Conservation (phyloP, 768 basidiomycete genomes). For the Lactifluus piperatus region DNA sequence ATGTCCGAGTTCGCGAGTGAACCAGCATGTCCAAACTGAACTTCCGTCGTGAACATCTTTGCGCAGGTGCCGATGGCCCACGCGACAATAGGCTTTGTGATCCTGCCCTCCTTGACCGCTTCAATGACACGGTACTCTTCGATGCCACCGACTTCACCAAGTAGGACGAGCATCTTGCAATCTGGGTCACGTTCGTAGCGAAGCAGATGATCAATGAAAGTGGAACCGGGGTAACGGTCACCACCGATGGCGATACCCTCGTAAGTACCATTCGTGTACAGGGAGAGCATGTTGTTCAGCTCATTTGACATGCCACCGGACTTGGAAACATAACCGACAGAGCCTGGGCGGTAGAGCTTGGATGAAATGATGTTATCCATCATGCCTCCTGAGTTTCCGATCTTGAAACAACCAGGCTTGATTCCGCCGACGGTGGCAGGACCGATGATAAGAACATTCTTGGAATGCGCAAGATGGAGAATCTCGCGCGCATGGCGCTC, state of each 20-base stretch:
- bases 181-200: conserved; percentile 96
- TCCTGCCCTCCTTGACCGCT: conserved; percentile 85
- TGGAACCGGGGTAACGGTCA: conserved; percentile 96
- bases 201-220: conserved; percentile 97
- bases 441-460: conserved; percentile 86
- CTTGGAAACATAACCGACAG: conserved; percentile 98
- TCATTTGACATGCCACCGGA: conserved; percentile 99
- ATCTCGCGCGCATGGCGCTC: conserved; percentile 97
- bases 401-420: conserved; percentile 99
- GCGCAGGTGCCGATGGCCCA: conserved; percentile 99
- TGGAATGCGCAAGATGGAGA: conserved; percentile 76
- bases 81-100: conserved; percentile 98
- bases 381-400: conserved; percentile 99
- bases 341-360: conserved; percentile 96
- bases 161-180: conserved; percentile 98
- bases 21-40: conserved; percentile 98
- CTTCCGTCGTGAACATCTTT: conserved; percentile 99
- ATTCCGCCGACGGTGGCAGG: conserved; percentile 99
- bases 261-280: conserved; percentile 95
- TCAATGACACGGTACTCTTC: conserved; percentile 99
- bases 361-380: conserved; percentile 99
- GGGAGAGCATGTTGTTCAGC: conserved; percentile 97
- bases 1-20: conserved; percentile 95
- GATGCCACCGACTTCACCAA: conserved; percentile 97
- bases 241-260: conserved; percentile 99